A percentile compares a stretch with the other conserved stretches of the same genome.
These are phyloP conservation scores for Fusarium agapanthi DNA, from an alignment of 2,329 filamentous ascomycete species.

Conservation along the genomic window DNA sequence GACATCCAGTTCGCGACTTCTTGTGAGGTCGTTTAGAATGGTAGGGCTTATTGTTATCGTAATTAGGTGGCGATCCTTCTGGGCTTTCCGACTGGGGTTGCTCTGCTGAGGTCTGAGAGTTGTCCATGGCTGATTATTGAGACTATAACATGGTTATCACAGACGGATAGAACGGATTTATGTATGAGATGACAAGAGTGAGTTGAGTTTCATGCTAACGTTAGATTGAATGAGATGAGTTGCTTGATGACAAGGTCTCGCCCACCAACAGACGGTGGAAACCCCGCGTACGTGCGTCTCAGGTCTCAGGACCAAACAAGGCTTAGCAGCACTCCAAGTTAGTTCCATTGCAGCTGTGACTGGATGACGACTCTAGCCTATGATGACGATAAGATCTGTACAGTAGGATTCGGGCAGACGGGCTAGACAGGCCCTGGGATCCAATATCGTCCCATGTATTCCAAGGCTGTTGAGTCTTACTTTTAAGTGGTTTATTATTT, in stretches of 20 bases:
- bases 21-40: conserved; percentile 62
- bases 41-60: conserved; percentile 41
- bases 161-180: not conserved
- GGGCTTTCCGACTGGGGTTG: conserved; percentile 14
- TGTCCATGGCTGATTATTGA: conserved; percentile 13
- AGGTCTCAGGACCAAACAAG: conserved; percentile 17
- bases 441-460: not conserved
- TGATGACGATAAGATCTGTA: conserved; percentile 20
- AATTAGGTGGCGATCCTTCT: conserved; percentile 17
- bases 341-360: conserved; percentile 8
- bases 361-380: conserved; percentile 23
- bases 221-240: not conserved
- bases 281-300: conserved; percentile 16
- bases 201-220: not conserved
- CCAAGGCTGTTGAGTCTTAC: not conserved
- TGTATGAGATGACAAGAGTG: not conserved
- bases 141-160: conserved; percentile 2
- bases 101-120: not conserved
- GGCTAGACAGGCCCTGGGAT: not conserved
- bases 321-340: conserved; percentile 9
- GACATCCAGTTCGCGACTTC: conserved; percentile 63
- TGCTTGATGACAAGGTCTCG: conserved; percentile 9
- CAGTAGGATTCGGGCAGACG: not conserved
- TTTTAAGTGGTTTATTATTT: not conserved
- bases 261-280: conserved; percentile 4